Base-by-base conservation (phyloP, 805 yeast genomes). In the Yamadazyma paraphyllophila region DNA sequence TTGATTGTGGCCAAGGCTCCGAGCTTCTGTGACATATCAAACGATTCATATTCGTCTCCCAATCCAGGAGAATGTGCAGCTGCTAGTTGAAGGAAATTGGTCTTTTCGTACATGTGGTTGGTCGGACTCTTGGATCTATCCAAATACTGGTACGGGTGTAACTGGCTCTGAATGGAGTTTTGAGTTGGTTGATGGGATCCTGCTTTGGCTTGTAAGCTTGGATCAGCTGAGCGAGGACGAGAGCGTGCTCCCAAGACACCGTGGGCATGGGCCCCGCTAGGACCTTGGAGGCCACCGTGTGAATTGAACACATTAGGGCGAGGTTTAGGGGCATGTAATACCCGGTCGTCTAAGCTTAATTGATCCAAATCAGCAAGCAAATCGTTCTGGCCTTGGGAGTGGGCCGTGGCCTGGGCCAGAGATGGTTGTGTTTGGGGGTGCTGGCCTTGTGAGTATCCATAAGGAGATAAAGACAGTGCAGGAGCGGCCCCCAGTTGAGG, bases 1-100 rank as follows among this genome's bases (percentile, higher is more conserved):
- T 80, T 80, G 49, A 82, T 82, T 2, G 88, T 82, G 20, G 83
- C 77, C 45, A 83, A 69, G 0, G 88, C 88, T 4, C 85, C 85
- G 51, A 83, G 65, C 57, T 83, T 83, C 46, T 65, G 67, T n/a
- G 67, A 41, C 47, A 56, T 47, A 17, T 56, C 62, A 7, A 46
- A 48, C 10, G 58, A 47, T 7, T 58, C 61, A 34, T 63, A 66
- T 7, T 60, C 52, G 31, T 45, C 50, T 17, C 39, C 43, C 26
- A 57, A 54, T 12, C 46, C 47, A 8, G 57, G 55, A 7, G 62
- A 56, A 13, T 44, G 41, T 3, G 58, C 62, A 5, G 66, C 65
- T 14, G 68, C 68, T 34, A 60, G 49, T 52, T 71, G 76, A 44
- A 72, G 58, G 44, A 72, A 72, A 56, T 54, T 71, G 27, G 77